phyloP scores from a whole-genome alignment of 768 basidiomycete genomes.

The Suillus subaureus region DNA sequence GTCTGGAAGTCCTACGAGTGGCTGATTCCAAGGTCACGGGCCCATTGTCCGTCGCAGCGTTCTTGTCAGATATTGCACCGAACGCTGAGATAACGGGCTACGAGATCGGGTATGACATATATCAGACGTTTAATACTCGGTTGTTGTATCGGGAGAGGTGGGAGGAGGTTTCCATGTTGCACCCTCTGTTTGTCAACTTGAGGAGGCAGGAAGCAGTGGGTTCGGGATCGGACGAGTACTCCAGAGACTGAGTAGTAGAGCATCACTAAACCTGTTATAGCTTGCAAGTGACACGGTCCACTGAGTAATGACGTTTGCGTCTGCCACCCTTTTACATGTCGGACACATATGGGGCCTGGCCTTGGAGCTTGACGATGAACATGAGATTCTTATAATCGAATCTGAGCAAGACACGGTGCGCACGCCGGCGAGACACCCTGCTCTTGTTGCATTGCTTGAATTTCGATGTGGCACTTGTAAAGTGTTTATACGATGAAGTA shows the following conservation, averaged over 20 bases:
- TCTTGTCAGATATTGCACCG: slow-evolving; percentile 1
- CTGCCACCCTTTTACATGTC: background rate
- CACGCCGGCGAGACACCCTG: too few relatives aligned
- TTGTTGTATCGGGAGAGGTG: slow-evolving; percentile 3
- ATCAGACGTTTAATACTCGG: background rate
- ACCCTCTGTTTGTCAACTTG: slow-evolving; percentile 4
- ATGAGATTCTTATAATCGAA: background rate
- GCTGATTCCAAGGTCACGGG: background rate
- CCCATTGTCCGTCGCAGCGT: background rate
- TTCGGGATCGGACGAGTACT: background rate
- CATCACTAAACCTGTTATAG: background rate
- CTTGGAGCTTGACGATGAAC: background rate
- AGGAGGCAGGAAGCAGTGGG: background rate
- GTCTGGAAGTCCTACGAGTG: background rate
- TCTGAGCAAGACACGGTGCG: background rate
- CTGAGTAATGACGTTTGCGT: background rate
- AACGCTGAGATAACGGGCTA: slow-evolving; percentile 8
- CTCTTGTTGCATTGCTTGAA: background rate
- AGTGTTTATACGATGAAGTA: too few relatives aligned
- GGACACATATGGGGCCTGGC: background rate
- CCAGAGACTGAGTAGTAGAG: background rate
- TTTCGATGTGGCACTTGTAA: background rate
- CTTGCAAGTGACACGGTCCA: background rate
- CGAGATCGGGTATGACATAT: background rate
- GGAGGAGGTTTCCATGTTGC: slow-evolving; percentile 1